Evolutionary conservation across 169 alveolate species (phyloP), one percentile per base, ranked within the genome.

Genomic region (Eimeria necatrix): DNA sequence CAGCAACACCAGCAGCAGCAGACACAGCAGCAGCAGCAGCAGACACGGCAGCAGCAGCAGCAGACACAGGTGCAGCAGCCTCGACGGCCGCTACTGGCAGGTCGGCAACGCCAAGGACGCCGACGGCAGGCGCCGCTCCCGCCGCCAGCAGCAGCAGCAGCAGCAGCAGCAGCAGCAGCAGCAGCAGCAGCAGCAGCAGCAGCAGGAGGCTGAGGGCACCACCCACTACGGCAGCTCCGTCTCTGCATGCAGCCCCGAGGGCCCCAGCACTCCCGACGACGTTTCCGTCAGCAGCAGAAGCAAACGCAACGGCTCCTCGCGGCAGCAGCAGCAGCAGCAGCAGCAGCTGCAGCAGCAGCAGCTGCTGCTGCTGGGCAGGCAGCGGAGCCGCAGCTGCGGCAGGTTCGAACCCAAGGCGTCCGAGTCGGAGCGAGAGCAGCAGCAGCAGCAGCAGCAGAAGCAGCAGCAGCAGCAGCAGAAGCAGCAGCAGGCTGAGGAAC

Each of bases 221-320:
- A 18, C 41, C 87, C 68, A 59, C 64, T 6, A 48, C 7, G 64
- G 49, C 64, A 41, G 20, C 64, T 12, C 64, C 68, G 87, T 24
- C 9, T 18, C 78, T 68, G 78, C 46, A n/a, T 7, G 78, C n/a
- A 68, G 46, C 78, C 14, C 78, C 9, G 78, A 68, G 5, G 46
- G 41, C 32, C 78, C 78, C n/a, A 24, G 78, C 78, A 68, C 78
- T 7, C 78, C 78, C n/a, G 78, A 68, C 32, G 78, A 68, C 2
- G n/a, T n/a, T n/a, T 68, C 78, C n/a, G 78, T 68, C 78, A 68
- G 78, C 78, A 68, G 78, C 78, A 68, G 78, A n/a, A n/a, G 78
- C n/a, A 56, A 56, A 18, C 78, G 68, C 4, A 56, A 56, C 12
- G 41, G 41, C 41, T 32, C 41, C 2, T 0, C 12, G 68, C 68